Conservation (phyloP, 345 rosid genomes). For the Linum tenue region DNA sequence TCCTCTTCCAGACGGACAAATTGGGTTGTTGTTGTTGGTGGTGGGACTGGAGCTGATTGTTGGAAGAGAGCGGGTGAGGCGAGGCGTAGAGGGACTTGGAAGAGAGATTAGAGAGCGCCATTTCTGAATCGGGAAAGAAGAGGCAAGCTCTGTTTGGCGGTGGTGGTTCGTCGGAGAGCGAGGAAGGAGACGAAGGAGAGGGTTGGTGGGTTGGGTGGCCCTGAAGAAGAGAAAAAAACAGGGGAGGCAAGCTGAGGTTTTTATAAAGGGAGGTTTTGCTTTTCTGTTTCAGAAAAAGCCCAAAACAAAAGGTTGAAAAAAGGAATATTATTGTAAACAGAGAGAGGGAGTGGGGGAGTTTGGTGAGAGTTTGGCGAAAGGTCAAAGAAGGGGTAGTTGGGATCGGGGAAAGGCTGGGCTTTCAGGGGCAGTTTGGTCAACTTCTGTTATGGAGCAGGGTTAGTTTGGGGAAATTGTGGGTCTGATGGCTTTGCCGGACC, state of each 20-base stretch:
- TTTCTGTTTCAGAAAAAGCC: neutral
- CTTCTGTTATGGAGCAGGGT: too few species aligned
- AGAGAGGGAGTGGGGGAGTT: neutral
- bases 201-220: neutral
- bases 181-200: neutral
- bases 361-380: neutral
- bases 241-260: neutral
- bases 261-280: neutral
- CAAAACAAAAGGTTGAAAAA: too few species aligned
- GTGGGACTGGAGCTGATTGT: neutral
- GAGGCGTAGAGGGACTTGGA: neutral
- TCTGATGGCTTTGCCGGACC: too few species aligned
- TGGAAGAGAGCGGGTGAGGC: neutral
- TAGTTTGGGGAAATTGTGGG: too few species aligned
- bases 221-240: neutral
- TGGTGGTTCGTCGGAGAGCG: neutral
- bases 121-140: neutral
- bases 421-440: too few species aligned
- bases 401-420: too few species aligned
- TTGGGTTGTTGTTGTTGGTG: neutral
- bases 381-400: neutral
- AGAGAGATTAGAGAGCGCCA: neutral
- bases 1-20: neutral
- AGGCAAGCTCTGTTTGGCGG: neutral
- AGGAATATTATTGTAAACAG: neutral